These are phyloP conservation scores for Talaromyces atroroseus DNA, from an alignment of 2,329 filamentous ascomycete species.

Conservation along the genomic window DNA sequence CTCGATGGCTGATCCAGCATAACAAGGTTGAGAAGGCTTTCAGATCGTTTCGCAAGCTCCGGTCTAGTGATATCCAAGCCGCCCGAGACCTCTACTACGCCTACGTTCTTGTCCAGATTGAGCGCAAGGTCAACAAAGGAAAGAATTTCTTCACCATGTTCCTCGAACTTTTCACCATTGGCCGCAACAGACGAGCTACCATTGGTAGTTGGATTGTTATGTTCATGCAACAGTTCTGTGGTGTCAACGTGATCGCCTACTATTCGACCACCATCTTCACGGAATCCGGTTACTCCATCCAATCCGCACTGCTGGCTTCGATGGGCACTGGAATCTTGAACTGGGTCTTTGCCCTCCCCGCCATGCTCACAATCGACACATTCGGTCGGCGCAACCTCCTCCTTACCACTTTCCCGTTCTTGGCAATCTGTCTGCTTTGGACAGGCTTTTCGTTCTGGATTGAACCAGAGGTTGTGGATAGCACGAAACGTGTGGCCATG, in stretches of 20 bases:
- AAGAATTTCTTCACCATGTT: constrained; percentile 49
- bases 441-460: constrained; percentile 50
- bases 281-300: constrained; percentile 48
- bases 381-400: constrained; percentile 60
- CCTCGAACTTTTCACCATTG: constrained; percentile 56
- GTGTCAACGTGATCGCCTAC: constrained; percentile 55
- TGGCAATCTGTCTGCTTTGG: constrained; percentile 47
- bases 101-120: constrained; percentile 56
- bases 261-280: constrained; percentile 59
- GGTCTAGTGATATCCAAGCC: constrained; percentile 49
- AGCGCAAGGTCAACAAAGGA: constrained; percentile 49
- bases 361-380: constrained; percentile 61
- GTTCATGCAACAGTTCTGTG: constrained; percentile 44
- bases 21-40: constrained; percentile 43
- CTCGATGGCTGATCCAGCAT: constrained; percentile 49
- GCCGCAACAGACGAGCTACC: constrained; percentile 58
- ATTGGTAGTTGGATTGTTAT: constrained; percentile 57
- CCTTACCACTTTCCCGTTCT: constrained; percentile 58
- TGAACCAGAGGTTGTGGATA: constrained; percentile 24
- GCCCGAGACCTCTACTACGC: constrained; percentile 54
- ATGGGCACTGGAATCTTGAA: constrained; percentile 62
- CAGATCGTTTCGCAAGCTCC: constrained; percentile 43
- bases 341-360: constrained; percentile 60
- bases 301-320: constrained; percentile 53
- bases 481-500: constrained; percentile 35